phyloP scores from a whole-genome alignment of 306 rosid genomes.

The Trichosanthes cucumerina region DNA sequence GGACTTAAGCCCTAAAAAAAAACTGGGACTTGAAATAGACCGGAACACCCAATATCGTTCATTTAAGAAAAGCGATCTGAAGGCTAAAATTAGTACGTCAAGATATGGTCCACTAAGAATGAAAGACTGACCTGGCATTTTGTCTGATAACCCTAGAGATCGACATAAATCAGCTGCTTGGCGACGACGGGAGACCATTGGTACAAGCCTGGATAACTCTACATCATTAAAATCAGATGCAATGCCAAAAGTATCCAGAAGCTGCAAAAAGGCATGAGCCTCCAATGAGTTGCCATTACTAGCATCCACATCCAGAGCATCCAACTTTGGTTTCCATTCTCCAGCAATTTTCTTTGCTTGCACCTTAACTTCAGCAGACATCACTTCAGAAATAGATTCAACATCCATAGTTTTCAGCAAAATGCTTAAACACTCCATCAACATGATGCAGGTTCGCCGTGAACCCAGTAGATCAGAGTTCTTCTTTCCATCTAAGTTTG shows the following conservation, averaged over 20 bases:
- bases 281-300: conserved; percentile 91
- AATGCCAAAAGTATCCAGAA: conserved; percentile 68
- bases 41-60: neutral
- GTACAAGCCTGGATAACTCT: conserved; percentile 69
- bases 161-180: conserved; percentile 97
- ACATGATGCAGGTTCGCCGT: conserved; percentile 93
- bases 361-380: conserved; percentile 57
- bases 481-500: conserved; percentile 72
- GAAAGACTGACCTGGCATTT: conserved; percentile 71
- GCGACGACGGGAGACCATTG: conserved; percentile 95
- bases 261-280: conserved; percentile 99
- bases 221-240: conserved; percentile 78
- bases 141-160: conserved; percentile 79
- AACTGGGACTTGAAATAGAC: neutral
- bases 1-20: neutral
- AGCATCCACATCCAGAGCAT: conserved; percentile 84
- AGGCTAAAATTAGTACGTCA: neutral
- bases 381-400: conserved; percentile 32
- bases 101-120: neutral
- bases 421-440: conserved; percentile 90
- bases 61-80: neutral
- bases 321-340: conserved; percentile 91
- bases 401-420: conserved; percentile 38
- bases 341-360: conserved; percentile 72
- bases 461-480: conserved; percentile 84